Evolutionary conservation across 2,329 filamentous ascomycete species (phyloP).

Genomic region (Colletotrichum sp.): DNA sequence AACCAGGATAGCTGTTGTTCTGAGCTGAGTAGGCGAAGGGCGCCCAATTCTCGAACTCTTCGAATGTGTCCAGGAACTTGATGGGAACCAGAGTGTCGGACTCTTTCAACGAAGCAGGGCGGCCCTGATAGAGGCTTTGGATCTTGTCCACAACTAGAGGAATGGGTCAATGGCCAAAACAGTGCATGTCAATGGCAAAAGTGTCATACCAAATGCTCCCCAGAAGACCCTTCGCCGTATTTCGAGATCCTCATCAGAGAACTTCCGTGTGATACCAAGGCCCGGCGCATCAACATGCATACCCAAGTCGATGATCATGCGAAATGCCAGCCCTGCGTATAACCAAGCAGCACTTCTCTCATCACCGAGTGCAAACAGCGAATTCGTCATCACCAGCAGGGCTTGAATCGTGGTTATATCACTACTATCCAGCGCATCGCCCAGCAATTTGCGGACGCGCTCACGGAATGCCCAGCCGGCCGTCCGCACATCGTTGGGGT

Average conservation of each 20-base stretch:
- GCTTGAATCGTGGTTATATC: slow-evolving; percentile 61
- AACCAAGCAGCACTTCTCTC: slow-evolving; percentile 60
- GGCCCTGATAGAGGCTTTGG: slow-evolving; percentile 59
- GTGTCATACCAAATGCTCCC: slow-evolving; percentile 43
- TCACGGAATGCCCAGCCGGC: slow-evolving; percentile 53
- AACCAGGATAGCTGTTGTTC: slow-evolving; percentile 31
- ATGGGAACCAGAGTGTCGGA: slow-evolving; percentile 51
- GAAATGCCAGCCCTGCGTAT: slow-evolving; percentile 61
- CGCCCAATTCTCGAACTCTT: slow-evolving; percentile 58
- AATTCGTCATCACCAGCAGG: slow-evolving; percentile 55
- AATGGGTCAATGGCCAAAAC: not conserved
- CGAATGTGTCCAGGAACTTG: slow-evolving; percentile 52
- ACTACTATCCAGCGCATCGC: slow-evolving; percentile 49
- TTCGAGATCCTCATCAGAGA: slow-evolving; percentile 50
- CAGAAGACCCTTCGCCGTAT: slow-evolving; percentile 49
- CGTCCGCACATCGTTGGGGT: slow-evolving; percentile 49
- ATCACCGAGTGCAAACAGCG: slow-evolving; percentile 54
- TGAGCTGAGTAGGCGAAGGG: slow-evolving; percentile 45
- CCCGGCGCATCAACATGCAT: slow-evolving; percentile 50
- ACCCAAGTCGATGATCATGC: slow-evolving; percentile 60
- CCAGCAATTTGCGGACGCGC: slow-evolving; percentile 51
- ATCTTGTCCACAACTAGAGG: slow-evolving; percentile 50
- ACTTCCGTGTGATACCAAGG: slow-evolving; percentile 32
- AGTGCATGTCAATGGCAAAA: slow-evolving; percentile 6
- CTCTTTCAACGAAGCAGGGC: slow-evolving; percentile 52